Base-by-base conservation (phyloP, 768 basidiomycete species). In the Cubamyces lactineus region DNA sequence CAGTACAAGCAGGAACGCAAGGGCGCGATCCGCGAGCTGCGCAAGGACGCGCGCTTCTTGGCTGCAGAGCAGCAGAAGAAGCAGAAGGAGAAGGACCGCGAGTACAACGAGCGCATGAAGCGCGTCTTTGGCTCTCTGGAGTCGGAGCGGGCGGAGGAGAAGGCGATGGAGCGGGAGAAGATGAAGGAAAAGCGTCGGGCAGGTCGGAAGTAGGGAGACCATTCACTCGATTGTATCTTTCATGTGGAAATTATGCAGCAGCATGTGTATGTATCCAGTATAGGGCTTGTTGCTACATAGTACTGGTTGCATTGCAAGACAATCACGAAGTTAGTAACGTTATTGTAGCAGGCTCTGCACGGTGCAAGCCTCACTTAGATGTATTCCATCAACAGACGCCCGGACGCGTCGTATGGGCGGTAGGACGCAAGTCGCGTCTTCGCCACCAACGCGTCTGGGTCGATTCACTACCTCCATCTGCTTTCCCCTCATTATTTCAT, bases 1-100 rank as follows among this genome's bases (percentile, higher is more conserved):
- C 86, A 95, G 72, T 89, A 94, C 79, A 96, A 96, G 78, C 89
- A 98, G 77, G 97, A 98, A 80, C 80, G 85, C 71, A 98, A 98
- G 80, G 96, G 97, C 46, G 97, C 97, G 5, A 94, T 99, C 64
- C 82, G 96, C 48, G 97, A 99, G 72, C 80, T 99, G 55, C 86
- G 97, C 63, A 98, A 98, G 80, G 97, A 99, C 72, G 88, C 94
- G 64, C 83, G 85, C 66, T 99, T 98, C 85, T 79, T 99, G 76
- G 94, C 96, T 11, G 81, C 80, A 28, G 94, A 96, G 71, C 87
- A 94, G 69, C 88, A 92, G 70, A 85, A 88, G 76, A 86, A 88
- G 71, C 90, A 93, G 77, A 77, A 80, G 73, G 90, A 91, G 78
- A 96, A 94, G 81, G 96, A 98, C 69, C 78, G 69, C 64, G 77